phyloP scores from a whole-genome alignment of 2,329 filamentous ascomycete species.

The Apiospora arundinis region DNA sequence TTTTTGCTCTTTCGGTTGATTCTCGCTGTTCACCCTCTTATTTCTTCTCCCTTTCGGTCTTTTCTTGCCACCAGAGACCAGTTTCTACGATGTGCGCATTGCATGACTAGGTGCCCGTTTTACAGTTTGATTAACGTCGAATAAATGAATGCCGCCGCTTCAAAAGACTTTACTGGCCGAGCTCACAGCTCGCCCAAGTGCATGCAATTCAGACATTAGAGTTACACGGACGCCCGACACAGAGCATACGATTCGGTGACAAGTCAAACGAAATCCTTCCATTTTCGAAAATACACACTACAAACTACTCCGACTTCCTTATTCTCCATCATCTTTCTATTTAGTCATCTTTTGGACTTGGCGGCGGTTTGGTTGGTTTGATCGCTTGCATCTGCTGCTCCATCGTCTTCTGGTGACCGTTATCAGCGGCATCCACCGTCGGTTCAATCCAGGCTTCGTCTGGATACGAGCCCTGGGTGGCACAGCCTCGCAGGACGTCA shows the following conservation, averaged over 20 bases:
- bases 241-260: neutral
- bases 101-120: neutral
- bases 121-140: conserved; percentile 13
- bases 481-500: neutral
- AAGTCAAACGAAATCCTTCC: neutral
- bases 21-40: neutral
- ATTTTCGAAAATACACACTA: neutral
- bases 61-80: neutral
- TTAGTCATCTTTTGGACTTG: conserved; percentile 3
- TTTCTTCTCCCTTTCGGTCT: neutral
- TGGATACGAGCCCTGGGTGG: conserved; percentile 5
- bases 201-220: conserved; percentile 8
- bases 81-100: neutral
- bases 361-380: neutral
- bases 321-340: neutral
- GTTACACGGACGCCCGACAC: conserved; percentile 15
- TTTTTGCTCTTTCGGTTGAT: neutral
- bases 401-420: neutral
- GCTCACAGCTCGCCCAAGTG: conserved; percentile 15
- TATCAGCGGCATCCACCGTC: conserved; percentile 4
- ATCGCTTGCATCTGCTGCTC: neutral
- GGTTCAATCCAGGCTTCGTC: conserved; percentile 1
- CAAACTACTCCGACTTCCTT: conserved; percentile 1
- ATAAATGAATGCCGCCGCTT: conserved; percentile 3
- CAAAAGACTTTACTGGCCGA: conserved; percentile 14